Conservation (phyloP, 441 rosid species). For the Erysimum cheiri region DNA sequence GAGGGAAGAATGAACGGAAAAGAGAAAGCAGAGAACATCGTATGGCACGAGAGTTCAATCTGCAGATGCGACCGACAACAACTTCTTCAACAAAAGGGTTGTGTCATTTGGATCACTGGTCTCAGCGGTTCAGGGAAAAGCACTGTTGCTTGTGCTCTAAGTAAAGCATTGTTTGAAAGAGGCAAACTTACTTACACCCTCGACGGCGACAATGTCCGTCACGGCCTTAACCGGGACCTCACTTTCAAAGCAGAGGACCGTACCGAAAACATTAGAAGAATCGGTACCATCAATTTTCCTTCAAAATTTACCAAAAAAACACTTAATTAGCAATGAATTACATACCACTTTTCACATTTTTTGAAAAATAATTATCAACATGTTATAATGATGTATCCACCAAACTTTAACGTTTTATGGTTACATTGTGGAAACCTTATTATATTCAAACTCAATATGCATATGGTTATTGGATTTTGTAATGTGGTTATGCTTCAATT, state of each 20-base stretch:
- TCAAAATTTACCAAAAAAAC: not conserved
- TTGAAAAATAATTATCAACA: not conserved
- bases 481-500: not conserved
- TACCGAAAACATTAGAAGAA: constrained; percentile 68
- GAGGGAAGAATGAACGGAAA: constrained; percentile 43
- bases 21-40: constrained; percentile 61
- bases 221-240: constrained; percentile 70
- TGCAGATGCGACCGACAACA: constrained; percentile 60
- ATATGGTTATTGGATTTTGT: not conserved
- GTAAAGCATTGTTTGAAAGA: constrained; percentile 56
- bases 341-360: not conserved
- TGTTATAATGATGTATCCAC: not conserved
- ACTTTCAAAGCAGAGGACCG: constrained; percentile 68
- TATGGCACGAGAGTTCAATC: constrained; percentile 70
- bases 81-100: constrained; percentile 74
- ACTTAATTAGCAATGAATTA: not conserved
- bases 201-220: constrained; percentile 79
- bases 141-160: constrained; percentile 70
- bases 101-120: constrained; percentile 80
- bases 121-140: constrained; percentile 85
- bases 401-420: not conserved
- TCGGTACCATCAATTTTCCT: constrained; percentile 46
- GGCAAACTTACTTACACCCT: constrained; percentile 73
- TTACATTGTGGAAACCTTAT: no score
- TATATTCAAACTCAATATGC: no score